Evolutionary conservation across 306 rosid genomes (phyloP).

Genomic region (Fragaria nilgerrensis): DNA sequence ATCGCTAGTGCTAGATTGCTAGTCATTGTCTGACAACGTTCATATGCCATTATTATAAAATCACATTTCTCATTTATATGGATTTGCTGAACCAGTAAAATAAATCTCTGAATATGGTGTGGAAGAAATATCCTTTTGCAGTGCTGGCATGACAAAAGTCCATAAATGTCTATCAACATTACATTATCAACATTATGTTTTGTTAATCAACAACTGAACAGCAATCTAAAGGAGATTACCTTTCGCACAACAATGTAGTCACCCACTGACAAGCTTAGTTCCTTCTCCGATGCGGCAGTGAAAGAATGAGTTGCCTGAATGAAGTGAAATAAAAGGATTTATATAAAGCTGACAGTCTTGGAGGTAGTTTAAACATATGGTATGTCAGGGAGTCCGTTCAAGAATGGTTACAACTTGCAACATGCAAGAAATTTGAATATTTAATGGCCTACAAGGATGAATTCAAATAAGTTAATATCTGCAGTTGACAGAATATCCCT

Average conservation of each 20-base stretch:
- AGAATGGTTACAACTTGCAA: not conserved
- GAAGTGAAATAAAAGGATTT: conserved; percentile 3
- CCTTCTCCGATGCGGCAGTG: conserved; percentile 72
- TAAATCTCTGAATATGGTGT: not conserved
- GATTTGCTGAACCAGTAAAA: not conserved
- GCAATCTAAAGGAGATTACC: conserved; percentile 43
- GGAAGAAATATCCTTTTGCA: not conserved
- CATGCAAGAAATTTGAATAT: not conserved
- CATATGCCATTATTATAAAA: not conserved
- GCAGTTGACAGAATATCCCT: not conserved
- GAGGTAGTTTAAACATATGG: not conserved
- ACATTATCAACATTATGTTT: not conserved
- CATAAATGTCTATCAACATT: not conserved
- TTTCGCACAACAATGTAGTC: conserved; percentile 86
- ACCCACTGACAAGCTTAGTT: conserved; percentile 82
- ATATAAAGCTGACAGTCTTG: not conserved
- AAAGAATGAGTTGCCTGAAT: conserved; percentile 80
- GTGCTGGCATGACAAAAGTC: not conserved
- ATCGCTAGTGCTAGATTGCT: not conserved
- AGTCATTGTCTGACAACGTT: not conserved
- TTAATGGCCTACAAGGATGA: not conserved
- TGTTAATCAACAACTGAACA: conserved; percentile 5
- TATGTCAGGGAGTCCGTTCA: conserved; percentile 14
- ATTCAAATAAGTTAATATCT: not conserved
- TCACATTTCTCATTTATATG: not conserved